phyloP scores from a whole-genome alignment of 257 asterid species.

The Leonotis leonurus region DNA sequence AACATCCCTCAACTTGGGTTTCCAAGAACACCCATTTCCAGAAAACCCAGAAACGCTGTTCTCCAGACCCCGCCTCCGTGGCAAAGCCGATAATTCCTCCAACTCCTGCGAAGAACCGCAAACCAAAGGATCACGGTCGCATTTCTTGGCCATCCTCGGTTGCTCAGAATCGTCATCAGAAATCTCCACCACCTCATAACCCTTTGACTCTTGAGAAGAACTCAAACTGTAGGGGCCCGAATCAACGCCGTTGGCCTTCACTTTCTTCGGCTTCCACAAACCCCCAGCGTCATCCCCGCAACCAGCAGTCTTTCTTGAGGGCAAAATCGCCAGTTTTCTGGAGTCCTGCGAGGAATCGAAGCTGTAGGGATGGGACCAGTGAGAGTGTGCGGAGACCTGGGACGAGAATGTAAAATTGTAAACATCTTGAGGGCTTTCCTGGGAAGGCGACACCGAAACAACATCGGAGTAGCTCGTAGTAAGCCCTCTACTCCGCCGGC shows the following conservation, averaged over 20 bases:
- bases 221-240: constrained; percentile 35
- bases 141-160: constrained; percentile 17
- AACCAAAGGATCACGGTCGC: constrained; percentile 19
- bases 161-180: constrained; percentile 19
- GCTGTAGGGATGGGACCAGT: constrained; percentile 32
- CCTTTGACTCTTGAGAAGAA: constrained; percentile 33
- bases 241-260: constrained; percentile 21
- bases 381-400: constrained; percentile 46
- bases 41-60: constrained; percentile 33
- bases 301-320: constrained; percentile 13
- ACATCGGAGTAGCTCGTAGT: constrained; percentile 42
- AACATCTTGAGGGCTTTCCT: constrained; percentile 52
- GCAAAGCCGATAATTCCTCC: constrained; percentile 28
- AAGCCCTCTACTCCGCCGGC: constrained; percentile 51
- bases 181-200: constrained; percentile 15
- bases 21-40: constrained; percentile 37
- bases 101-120: constrained; percentile 40
- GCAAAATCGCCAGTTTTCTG: constrained; percentile 16
- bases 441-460: constrained; percentile 38
- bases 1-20: constrained; percentile 39
- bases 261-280: constrained; percentile 27
- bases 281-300: constrained; percentile 18
- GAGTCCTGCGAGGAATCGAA: constrained; percentile 29
- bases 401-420: constrained; percentile 49
- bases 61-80: constrained; percentile 25